Conservation (phyloP, 805 yeast genomes). For the Nakazawaea holstii region DNA sequence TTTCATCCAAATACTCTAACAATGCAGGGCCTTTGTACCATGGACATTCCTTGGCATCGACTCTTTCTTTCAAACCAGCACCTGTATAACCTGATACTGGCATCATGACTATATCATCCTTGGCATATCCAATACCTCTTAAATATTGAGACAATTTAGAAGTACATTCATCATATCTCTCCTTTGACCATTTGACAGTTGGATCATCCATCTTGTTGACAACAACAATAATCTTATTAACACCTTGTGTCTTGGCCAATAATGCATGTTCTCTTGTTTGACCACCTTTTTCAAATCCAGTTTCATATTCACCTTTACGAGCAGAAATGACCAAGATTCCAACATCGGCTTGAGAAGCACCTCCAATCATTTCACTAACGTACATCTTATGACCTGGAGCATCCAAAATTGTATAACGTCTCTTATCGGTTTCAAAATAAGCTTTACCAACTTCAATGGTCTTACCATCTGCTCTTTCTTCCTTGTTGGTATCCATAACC, state of each 20-base stretch:
- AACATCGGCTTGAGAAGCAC: slow-evolving; percentile 99
- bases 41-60: slow-evolving; percentile 65
- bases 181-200: slow-evolving; percentile 93
- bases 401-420: slow-evolving; percentile 96
- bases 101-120: slow-evolving; percentile 85
- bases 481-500: slow-evolving; percentile 99
- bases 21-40: slow-evolving; percentile 95
- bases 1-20: slow-evolving; percentile 79
- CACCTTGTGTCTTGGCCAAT: slow-evolving; percentile 97
- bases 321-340: slow-evolving; percentile 97
- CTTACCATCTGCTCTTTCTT: slow-evolving; percentile 98
- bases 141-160: slow-evolving; percentile 71
- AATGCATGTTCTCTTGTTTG: slow-evolving; percentile 98
- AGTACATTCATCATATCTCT: slow-evolving; percentile 94
- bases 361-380: slow-evolving; percentile 99
- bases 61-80: slow-evolving; percentile 89
- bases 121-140: slow-evolving; percentile 85
- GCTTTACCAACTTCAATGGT: slow-evolving; percentile 99
- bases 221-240: slow-evolving; percentile 85
- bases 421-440: slow-evolving; percentile 93
- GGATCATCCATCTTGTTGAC: slow-evolving; percentile 99
- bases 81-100: slow-evolving; percentile 99
- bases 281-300: slow-evolving; percentile 98
- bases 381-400: slow-evolving; percentile 99
- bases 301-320: slow-evolving; percentile 98